Evolutionary conservation across 192 early-diverging fungal species (phyloP).

Genomic region (Thamnidium elegans): DNA sequence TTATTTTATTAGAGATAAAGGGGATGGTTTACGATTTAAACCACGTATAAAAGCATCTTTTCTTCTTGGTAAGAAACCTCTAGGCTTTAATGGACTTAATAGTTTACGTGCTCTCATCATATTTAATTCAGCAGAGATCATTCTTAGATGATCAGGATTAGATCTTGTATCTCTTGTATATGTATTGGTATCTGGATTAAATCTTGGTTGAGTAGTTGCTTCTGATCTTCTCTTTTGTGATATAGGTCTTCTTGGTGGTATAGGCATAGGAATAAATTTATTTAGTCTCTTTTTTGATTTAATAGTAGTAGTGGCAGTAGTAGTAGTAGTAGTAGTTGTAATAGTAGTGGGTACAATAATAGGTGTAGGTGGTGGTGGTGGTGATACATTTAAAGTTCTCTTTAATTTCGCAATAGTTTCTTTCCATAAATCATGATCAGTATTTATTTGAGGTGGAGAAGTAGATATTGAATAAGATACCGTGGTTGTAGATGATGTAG

Average conservation of each 20-base stretch:
- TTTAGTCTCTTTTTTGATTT: neutral
- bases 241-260: conserved; percentile 14
- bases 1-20: neutral
- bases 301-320: neutral
- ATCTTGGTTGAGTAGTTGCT: conserved; percentile 37
- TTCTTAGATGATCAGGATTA: conserved; percentile 51
- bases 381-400: conserved; percentile 10
- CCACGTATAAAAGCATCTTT: conserved; percentile 27
- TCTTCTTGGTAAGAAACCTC: conserved; percentile 36
- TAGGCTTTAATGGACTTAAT: conserved; percentile 46
- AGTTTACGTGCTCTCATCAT: conserved; percentile 54
- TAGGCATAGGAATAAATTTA: conserved; percentile 32
- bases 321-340: neutral
- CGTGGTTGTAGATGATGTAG: conserved; percentile 9
- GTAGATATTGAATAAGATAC: conserved; percentile 24
- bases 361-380: conserved; percentile 4
- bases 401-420: conserved; percentile 23
- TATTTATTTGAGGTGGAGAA: conserved; percentile 6
- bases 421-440: conserved; percentile 14
- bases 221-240: conserved; percentile 28
- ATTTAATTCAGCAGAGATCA: conserved; percentile 56
- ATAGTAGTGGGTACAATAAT: neutral
- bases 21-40: neutral
- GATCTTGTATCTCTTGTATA: conserved; percentile 48
- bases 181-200: conserved; percentile 34